Evolutionary conservation across 371 early-diverging fungal genomes (phyloP), one percentile per base, ranked within the genome.

Genomic region (Apophysomyces elegans): DNA sequence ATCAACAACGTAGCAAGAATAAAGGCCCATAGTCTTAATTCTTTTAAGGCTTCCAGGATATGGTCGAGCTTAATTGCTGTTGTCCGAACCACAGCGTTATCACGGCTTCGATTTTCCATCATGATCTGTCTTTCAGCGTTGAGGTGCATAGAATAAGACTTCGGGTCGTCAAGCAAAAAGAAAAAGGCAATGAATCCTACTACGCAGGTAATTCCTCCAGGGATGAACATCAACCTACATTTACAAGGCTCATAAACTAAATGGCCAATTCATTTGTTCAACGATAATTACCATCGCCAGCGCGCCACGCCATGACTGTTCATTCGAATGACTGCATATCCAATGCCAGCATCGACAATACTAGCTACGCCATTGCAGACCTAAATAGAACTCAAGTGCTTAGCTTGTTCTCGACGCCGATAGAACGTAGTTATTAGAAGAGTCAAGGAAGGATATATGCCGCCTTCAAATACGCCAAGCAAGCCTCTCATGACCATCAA

Each of bases 301-400:
- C 63, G 63, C 5, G 45, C 37, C 38, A 84, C 68, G 37, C 70
- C 69, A 8, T 64, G 65, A 43, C 64, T 63, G 21, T 76, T 61
- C 46, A 88, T 78, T 37, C 79, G 69, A 4, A 36, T 62, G 45
- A 87, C 72, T 3, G 78, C 86, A 39, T 80, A 78, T 11, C 87
- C 85, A 9, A 84, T 73, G 7, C 83, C 78, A 0, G 85, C 88
- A 65, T 82, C 87, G 37, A 88, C 71, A 16, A 78, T 72, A 9
- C 73, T 69, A 43, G 85, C 75, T 12, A 79, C n/a, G 1, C 67
- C 67, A 59, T 78, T 75, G 44, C 64, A 68, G 14, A 67, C 38
- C 57, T 58, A 67, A 18, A 67, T 32, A 7, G 13, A 26, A 9
- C 71, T 67, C 39, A 71, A 44, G 6, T 61, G 35, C 16, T 37